Percentiles rank a stretch among this genome's conserved stretches.
phyloP scores from a whole-genome alignment of 495 filamentous ascomycete species.

The Rostrohypoxylon terebratum region DNA sequence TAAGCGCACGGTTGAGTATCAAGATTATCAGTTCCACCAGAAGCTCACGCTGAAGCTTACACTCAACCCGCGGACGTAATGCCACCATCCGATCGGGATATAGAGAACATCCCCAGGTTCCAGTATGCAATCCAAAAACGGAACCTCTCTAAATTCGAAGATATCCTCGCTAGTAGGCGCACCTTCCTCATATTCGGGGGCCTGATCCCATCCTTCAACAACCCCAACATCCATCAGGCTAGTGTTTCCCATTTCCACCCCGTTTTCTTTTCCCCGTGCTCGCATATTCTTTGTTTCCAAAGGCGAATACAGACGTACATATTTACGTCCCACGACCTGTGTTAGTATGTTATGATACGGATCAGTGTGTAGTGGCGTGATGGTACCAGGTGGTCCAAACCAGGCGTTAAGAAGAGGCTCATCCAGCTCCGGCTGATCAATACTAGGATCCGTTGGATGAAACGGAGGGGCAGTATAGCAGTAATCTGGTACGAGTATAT shows the following conservation, averaged over 20 bases:
- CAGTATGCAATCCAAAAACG: slow-evolving; percentile 83
- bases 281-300: slow-evolving; percentile 68
- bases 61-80: slow-evolving; percentile 89
- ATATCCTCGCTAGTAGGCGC: slow-evolving; percentile 21
- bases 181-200: slow-evolving; percentile 28
- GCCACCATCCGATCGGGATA: slow-evolving; percentile 98
- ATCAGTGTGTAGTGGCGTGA: slow-evolving; percentile 93
- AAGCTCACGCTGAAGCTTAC: slow-evolving; percentile 96
- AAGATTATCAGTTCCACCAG: slow-evolving; percentile 85
- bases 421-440: slow-evolving; percentile 62
- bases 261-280: slow-evolving; percentile 72
- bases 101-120: slow-evolving; percentile 86
- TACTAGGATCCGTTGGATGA: slow-evolving; percentile 62
- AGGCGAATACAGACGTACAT: slow-evolving; percentile 86
- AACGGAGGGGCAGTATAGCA: slow-evolving; percentile 78
- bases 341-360: slow-evolving; percentile 93
- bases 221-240: slow-evolving; percentile 77
- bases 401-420: slow-evolving; percentile 82
- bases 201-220: slow-evolving; percentile 64
- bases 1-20: background rate
- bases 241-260: slow-evolving; percentile 95
- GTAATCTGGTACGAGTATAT: slow-evolving; percentile 85
- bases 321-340: slow-evolving; percentile 92
- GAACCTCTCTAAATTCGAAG: slow-evolving; percentile 65
- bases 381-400: slow-evolving; percentile 89